Conservation (phyloP, 1,284 basidiomycete species). For the Laetiporus sulphureus region DNA sequence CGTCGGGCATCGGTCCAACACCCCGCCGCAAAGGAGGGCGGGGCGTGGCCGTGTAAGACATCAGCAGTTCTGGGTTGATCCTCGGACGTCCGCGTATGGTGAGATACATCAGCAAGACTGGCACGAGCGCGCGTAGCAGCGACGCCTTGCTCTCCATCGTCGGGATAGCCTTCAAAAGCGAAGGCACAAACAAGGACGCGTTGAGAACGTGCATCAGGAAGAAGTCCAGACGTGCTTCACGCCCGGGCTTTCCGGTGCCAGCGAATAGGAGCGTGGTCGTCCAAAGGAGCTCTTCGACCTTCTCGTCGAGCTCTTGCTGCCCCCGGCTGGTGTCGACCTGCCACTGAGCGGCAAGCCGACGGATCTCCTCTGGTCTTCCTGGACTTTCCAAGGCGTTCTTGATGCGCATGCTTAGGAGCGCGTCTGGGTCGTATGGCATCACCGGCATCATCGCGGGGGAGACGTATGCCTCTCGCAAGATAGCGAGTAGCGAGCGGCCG, state of each 20-base stretch:
- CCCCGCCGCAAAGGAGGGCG: conserved; percentile 22
- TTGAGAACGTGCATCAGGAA: conserved; percentile 70
- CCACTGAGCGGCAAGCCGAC: conserved; percentile 43
- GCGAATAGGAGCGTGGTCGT: conserved; percentile 45
- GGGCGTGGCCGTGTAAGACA: conserved; percentile 44
- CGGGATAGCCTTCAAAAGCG: conserved; percentile 34
- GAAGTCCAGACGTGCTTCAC: conserved; percentile 55
- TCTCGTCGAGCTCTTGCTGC: conserved; percentile 34
- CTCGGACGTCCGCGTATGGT: conserved; percentile 53
- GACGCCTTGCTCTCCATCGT: conserved; percentile 33
- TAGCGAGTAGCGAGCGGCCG: conserved; percentile 37
- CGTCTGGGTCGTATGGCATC: conserved; percentile 45
- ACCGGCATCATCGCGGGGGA: conserved; percentile 44
- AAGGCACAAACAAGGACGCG: conserved; percentile 52
- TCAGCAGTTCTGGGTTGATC: conserved; percentile 47
- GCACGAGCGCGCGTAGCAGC: conserved; percentile 43
- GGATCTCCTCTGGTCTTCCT: conserved; percentile 40
- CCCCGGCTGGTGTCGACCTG: conserved; percentile 33
- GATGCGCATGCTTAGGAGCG: conserved; percentile 31
- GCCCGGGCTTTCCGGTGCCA: conserved; percentile 42
- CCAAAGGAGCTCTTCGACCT: conserved; percentile 50
- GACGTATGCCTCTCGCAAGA: conserved; percentile 49
- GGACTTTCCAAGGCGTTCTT: conserved; percentile 29
- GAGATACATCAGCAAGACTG: conserved; percentile 36
- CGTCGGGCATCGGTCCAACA: conserved; percentile 10